Percentiles rank a stretch among this genome's conserved stretches.
Conservation (phyloP, 2,329 filamentous ascomycete species). For the Cephalotrichum gorgonifer region DNA sequence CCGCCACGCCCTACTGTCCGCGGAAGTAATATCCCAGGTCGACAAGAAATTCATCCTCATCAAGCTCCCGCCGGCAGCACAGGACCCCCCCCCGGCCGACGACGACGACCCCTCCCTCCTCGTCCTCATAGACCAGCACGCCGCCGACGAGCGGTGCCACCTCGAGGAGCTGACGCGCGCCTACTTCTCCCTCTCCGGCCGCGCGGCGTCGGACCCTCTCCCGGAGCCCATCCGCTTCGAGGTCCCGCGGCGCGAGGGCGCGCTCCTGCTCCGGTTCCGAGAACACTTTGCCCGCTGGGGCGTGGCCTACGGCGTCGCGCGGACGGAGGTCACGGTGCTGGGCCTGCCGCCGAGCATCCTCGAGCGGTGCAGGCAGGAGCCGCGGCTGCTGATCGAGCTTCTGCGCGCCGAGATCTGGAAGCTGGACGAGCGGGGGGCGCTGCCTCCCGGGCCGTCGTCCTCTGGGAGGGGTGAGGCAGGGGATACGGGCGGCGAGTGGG, state of each 20-base stretch:
- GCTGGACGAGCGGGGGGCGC: slow-evolving; percentile 35
- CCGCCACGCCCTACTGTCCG: slow-evolving; percentile 46
- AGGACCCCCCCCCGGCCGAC: background rate
- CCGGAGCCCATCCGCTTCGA: slow-evolving; percentile 53
- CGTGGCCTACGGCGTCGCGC: slow-evolving; percentile 46
- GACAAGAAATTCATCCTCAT: slow-evolving; percentile 82
- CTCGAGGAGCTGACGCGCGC: slow-evolving; percentile 60
- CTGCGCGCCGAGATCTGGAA: slow-evolving; percentile 67
- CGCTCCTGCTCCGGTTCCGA: slow-evolving; percentile 43
- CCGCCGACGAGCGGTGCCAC: slow-evolving; percentile 78
- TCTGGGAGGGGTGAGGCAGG: background rate
- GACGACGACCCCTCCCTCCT: slow-evolving; percentile 37
- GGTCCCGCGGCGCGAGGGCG: slow-evolving; percentile 48
- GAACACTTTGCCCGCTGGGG: slow-evolving; percentile 64
- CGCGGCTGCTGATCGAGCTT: slow-evolving; percentile 61
- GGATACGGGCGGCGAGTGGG: slow-evolving; percentile 31
- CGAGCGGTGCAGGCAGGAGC: slow-evolving; percentile 66
- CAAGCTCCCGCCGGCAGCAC: slow-evolving; percentile 31
- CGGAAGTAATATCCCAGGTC: slow-evolving; percentile 68
- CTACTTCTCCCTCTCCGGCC: slow-evolving; percentile 29
- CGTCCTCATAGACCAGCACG: slow-evolving; percentile 84
- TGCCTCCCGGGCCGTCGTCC: too few species aligned
- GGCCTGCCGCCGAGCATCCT: slow-evolving; percentile 61
- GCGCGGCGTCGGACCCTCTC: slow-evolving; percentile 24
- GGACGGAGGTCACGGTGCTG: slow-evolving; percentile 33